phyloP scores from a whole-genome alignment of 805 yeast genomes.

The Saturnispora quitensis region DNA sequence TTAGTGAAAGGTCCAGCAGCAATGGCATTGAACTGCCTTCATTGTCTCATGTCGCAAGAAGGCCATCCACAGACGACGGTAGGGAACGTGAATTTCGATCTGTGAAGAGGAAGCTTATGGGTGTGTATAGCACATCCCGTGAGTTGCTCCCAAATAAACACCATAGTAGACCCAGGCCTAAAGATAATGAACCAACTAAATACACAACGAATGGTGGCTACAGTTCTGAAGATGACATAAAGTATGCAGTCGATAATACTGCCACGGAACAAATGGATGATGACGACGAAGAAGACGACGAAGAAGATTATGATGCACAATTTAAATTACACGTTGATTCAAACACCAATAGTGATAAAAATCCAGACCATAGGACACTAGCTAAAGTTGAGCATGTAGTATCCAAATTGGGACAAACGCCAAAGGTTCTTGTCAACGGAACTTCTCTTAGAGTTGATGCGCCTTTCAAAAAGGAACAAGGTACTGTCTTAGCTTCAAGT shows the following conservation, averaged over 20 bases:
- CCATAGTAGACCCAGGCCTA: background rate
- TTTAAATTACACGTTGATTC: background rate
- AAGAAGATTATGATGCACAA: background rate
- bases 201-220: background rate
- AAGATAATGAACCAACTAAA: background rate
- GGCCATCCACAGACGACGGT: background rate
- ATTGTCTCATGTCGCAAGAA: background rate
- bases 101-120: slow-evolving; percentile 10
- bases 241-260: background rate
- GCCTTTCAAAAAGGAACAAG: background rate
- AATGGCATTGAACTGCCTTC: background rate
- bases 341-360: background rate
- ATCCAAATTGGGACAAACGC: background rate
- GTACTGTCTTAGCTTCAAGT: background rate
- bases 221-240: background rate
- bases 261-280: background rate
- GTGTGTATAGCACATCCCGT: background rate
- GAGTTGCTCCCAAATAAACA: background rate
- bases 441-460: background rate
- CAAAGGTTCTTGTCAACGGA: slow-evolving; percentile 1
- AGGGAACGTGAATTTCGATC: slow-evolving; percentile 3
- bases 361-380: background rate
- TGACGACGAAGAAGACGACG: slow-evolving; percentile 1
- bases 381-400: background rate
- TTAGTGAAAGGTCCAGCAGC: background rate